A percentile compares a stretch with the other conserved stretches of the same genome.
phyloP scores from a whole-genome alignment of 2,329 filamentous ascomycete genomes.

The Claviceps fusiformis region DNA sequence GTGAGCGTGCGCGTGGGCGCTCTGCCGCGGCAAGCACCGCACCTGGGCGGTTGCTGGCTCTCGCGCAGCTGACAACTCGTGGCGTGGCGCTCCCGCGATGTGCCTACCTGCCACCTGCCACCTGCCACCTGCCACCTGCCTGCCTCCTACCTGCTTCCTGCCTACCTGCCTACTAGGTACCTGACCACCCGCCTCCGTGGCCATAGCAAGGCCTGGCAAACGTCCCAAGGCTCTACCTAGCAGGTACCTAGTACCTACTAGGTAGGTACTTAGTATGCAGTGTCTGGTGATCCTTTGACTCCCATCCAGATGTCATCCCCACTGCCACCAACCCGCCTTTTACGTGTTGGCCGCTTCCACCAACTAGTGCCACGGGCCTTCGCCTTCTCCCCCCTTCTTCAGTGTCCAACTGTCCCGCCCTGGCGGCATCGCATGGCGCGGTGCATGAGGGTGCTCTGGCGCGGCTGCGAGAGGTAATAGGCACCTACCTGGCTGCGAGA shows the following conservation, averaged over 20 bases:
- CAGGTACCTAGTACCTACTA: too few species aligned
- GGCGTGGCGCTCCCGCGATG: slow-evolving; percentile 1
- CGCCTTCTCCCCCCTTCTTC: neutral
- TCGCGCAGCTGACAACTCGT: slow-evolving; percentile 3
- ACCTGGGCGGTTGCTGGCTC: neutral
- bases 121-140: too few species aligned
- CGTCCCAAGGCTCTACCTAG: neutral
- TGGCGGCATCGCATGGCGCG: neutral
- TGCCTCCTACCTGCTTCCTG: neutral
- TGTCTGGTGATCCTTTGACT: neutral
- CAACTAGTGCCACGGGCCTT: too few species aligned
- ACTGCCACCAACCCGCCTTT: too few species aligned
- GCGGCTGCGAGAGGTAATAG: neutral
- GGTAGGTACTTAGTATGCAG: too few species aligned
- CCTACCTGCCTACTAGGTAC: neutral
- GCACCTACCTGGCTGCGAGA: neutral
- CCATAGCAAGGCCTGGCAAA: neutral
- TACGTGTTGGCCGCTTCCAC: too few species aligned
- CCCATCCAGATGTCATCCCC: too few species aligned
- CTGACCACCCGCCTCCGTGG: neutral
- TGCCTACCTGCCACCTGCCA: neutral
- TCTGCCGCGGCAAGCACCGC: slow-evolving; percentile 1
- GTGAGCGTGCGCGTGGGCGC: neutral
- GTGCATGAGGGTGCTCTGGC: neutral
- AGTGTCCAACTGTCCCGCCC: neutral